Base-by-base conservation (phyloP, 306 rosid genomes). In the Rubus idaeus region DNA sequence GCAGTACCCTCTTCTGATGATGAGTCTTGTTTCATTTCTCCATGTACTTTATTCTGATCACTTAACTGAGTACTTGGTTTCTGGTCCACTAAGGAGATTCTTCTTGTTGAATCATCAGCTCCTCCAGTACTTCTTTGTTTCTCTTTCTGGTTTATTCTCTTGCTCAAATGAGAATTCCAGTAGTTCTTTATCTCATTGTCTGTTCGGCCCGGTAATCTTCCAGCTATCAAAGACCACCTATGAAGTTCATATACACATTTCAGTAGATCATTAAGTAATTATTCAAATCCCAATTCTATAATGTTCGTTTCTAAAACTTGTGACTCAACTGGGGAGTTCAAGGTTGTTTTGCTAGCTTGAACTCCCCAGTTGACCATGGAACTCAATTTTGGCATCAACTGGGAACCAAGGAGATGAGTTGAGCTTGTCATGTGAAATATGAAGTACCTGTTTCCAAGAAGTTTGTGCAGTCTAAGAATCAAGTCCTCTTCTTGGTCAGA, bases 171-270 rank as follows among this genome's bases (percentile, higher is more conserved):
- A 83, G 93, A 89, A 70, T 85, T 89, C 94, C 94, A 89, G 74
- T 89, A 87, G 68, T 89, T 89, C 75, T 89, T 89, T 46, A 89
- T 89, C 86, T 89, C 94, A 79, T 89, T 89, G 68, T 89, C 94
- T 56, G 94, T 89, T 78, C 91, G 76, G 8, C 94, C 94, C 0
- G 94, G 94, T 68, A 89, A 77, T 74, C 91, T 76, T 61, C 94
- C 94, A 2, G 94, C 94, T 37, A 89, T 89, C 81, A 89, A 84
- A 18, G 94, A 82, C 94, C 94, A 89, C 90, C 94, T 89, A 21
- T 61, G 10, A 71, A 58, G 16, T 52, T 42, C 20, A 76, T 20
- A 21, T n/a, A 18, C 35, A 57, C 2, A 42, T 4, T 26, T 60
- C 35, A 65, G 49, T 40, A 40, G 0, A 40, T 9, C 45, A 64